Evolutionary conservation across 352 stramenopile species (phyloP), one percentile per base, ranked within the genome.

Genomic region (Phytophthora brassicae): DNA sequence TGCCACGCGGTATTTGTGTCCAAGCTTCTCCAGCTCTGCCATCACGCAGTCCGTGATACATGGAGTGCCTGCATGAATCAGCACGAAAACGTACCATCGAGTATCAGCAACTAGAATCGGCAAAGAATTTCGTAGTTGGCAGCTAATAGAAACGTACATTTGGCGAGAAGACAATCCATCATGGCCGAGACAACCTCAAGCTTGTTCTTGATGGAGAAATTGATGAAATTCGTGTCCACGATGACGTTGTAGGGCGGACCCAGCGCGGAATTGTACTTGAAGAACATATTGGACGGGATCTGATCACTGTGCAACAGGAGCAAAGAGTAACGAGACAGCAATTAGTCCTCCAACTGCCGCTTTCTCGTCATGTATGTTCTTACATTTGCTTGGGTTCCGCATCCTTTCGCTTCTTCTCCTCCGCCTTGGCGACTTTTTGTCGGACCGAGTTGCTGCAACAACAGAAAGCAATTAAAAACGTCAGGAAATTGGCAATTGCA

Each of bases 171-270:
- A 74, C 98, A 99, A 82, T 99, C 97, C 97, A 99, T 99, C 97
- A 99, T 99, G 41, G 93, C 89, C 44, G 97, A 97, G 17, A 99
- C 90, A 35, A 99, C 90, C 70, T 99, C 98, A 56, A 99, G 89
- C 69, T 98, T 97, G 86, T 99, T 98, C 61, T 98, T 98, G 79
- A 99, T 99, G 33, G 92, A 98, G 64, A 99, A 99, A 75, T 99
- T 99, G 77, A 99, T 99, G 86, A 99, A 99, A 77, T 99, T 99
- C 19, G 98, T 99, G 90, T 99, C 98, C 44, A 99, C 86, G 13
- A 99, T 77, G 39, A 99, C 88, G 77, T 98, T 97, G 79, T 99
- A 99, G 31, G 97, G 97, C 35, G 95, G 95, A 4, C 98, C 98
- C 14, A 99, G 82, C 43, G 98, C 92, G 23, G 96, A 93, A 74